Evolutionary conservation across 257 asterid species (phyloP), one percentile per base, ranked within the genome.

Genomic region (Solanum pennellii): DNA sequence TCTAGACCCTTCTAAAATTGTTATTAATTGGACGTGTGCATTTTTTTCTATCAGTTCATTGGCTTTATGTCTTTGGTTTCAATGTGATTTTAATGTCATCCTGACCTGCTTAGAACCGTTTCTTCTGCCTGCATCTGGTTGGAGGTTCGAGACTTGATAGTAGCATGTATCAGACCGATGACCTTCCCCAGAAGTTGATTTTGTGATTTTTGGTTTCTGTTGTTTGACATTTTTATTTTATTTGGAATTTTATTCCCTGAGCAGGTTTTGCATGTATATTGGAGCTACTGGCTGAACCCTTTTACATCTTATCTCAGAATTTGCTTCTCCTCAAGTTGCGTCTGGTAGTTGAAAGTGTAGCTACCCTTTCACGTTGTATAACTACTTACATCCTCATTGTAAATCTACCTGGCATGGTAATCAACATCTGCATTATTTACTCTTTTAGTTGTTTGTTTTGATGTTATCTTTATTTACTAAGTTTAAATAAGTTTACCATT

Each of bases 271-370:
- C 98, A 31, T 97, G 99, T 87, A 84, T 93, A n/a, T 90, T 97
- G 83, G 99, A 97, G 95, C 95, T 97, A 84, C 87, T 97, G 89
- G 98, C 99, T 27, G 99, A 97, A 89, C 99, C 99, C 10, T 90
- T 97, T 82, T 96, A 96, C 91, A 96, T 97, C 88, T 93, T 97
- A 91, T 93, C 99, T 79, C 99, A 97, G 90, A 96, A 92, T 86
- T 86, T 96, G 88, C 93, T 92, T 86, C 98, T 97, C 87, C 97
- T 97, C 65, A 94, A 93, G 91, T 93, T 97, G 92, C 93, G 99
- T 85, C 91, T 96, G 89, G 89, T 95, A 27, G 94, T 92, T 91
- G 99, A 96, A 94, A 90, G 93, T 89, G 91, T 88, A 45, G 98
- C 98, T 23, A 97, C 99, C 82, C 91, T 97, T 86, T 89, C 92